Evolutionary conservation across 2,329 filamentous ascomycete genomes (phyloP), one percentile per base, ranked within the genome.

Genomic region (Phialophora verrucosa): DNA sequence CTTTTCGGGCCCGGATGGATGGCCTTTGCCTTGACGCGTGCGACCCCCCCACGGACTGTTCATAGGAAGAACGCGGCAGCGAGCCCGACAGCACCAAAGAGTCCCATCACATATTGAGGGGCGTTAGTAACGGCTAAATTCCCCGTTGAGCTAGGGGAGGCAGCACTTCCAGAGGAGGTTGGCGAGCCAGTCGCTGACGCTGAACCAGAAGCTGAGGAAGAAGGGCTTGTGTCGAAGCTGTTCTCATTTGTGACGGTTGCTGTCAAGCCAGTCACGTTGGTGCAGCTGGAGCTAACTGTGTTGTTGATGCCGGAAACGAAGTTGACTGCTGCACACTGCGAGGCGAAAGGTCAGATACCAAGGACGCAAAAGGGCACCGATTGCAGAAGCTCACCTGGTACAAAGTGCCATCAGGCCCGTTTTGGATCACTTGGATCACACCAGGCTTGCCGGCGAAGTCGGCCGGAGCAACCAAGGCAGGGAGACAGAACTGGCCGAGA

Each of bases 401-500:
- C 62, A 71, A 50, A 35, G 62, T 42, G 31, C 69, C 69, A 44
- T 71, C 69, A 14, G 56, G 64, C 20, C 67, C 69, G 11, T 60
- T 20, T 54, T 71, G 69, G 17, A 65, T 60, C 11, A 71, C 61
- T 59, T 71, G 69, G 12, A 71, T 55, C 20, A 71, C 23, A 29
- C 64, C 69, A 23, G 35, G 49, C 14, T 71, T 55, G 29, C 69
- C 69, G 12, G 62, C 62, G 51, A 66, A 77, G 32, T 78, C 75
- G 12, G 31, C 32, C 23, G 70, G 70, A 7, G 67, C 64, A 12
- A 53, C 66, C 14, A 93, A 78, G 68, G 82, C 77, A 8, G 87
- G 84, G 12, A 92, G 73, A 78, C 90, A 93, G 73, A 92, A 87
- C 55, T 83, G 82, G 55, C 90, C 88, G 20, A 85, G 77, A 74